Percentiles rank a stretch among this genome's conserved stretches.
These are phyloP conservation scores for Ophiostoma fasciatum DNA, from an alignment of 2,329 filamentous ascomycete genomes.

Conservation along the genomic window DNA sequence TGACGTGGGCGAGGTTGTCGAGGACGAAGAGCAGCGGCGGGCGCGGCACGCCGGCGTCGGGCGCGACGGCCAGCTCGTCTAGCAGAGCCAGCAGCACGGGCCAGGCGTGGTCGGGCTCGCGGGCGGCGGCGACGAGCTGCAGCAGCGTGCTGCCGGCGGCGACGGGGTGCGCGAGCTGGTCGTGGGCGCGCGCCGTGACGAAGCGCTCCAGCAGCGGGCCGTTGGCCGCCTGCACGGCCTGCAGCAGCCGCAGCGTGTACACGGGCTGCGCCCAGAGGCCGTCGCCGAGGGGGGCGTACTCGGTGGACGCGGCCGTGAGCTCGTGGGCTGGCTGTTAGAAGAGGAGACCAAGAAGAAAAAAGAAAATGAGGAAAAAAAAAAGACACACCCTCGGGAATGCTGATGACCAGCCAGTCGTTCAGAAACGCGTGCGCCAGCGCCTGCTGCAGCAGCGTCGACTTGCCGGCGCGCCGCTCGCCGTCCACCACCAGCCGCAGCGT, in stretches of 20 bases:
- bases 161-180: constrained; percentile 41
- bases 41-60: constrained; percentile 19
- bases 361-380: neutral
- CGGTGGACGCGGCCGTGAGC: constrained; percentile 62
- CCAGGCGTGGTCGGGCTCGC: constrained; percentile 67
- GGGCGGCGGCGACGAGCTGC: constrained; percentile 54
- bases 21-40: constrained; percentile 56
- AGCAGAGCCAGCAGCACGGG: constrained; percentile 67
- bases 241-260: constrained; percentile 62
- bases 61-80: constrained; percentile 51
- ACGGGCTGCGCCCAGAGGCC: constrained; percentile 63
- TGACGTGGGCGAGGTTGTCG: constrained; percentile 70
- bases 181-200: constrained; percentile 26
- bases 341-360: neutral
- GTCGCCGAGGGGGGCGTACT: constrained; percentile 57
- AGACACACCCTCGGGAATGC: constrained; percentile 66
- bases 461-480: constrained; percentile 63
- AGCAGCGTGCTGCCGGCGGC: constrained; percentile 48
- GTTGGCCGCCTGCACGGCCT: constrained; percentile 61
- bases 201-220: constrained; percentile 41
- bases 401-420: constrained; percentile 78
- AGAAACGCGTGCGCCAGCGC: constrained; percentile 67
- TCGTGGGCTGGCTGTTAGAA: constrained; percentile 48
- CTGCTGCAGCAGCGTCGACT: constrained; percentile 76
- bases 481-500: constrained; percentile 52